Base-by-base conservation (phyloP, 2,329 filamentous ascomycete genomes). In the Fusarium fujikuroi region DNA sequence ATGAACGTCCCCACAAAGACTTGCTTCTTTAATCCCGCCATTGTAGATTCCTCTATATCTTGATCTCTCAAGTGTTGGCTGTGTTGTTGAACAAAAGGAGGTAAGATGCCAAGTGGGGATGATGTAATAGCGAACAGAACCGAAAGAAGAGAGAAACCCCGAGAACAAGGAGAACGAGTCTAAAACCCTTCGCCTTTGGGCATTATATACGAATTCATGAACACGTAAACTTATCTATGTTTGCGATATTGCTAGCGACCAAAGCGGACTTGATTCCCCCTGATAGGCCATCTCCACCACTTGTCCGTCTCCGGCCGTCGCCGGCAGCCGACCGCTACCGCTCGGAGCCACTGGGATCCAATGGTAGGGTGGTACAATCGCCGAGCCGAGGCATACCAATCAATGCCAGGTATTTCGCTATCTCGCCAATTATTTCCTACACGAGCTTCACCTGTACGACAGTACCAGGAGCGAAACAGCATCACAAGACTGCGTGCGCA, bases 1-100 rank as follows among this genome's bases (percentile, higher is more conserved):
- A 90, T 81, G 74, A 90, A 90, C 1, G 85, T 87, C 66, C 89
- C 89, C 42, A 86, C 77, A 73, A 89, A 87, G 25, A 90, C 75
- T 75, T 87, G 83, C 54, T 85, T 84, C 63, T 77, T 80, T 19
- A 69, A 58, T 18, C 66, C 62, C 39, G 77, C 59, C 72, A 76
- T 69, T 18, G 18, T 46, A 32, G 7, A 62, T 10, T 19, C 43
- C 23, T 43, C n/a, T 47, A 49, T 65, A 23, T 64, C n/a, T 49
- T 36, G 15, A 28, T 21, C 18, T 39, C 30, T 50, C 21, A 42
- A 42, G 15, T 19, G 37, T 62, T 25, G 28, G 19, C n/a, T 34
- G 15, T 25, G 19, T 21, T n/a, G 23, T 39, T 34, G 25, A 40
- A 61, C 16, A 39, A 49, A 36, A 42, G 7, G 34, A 52, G 39